Conservation (phyloP, 371 early-diverging fungal genomes). For the Synchytrium microbalum region DNA sequence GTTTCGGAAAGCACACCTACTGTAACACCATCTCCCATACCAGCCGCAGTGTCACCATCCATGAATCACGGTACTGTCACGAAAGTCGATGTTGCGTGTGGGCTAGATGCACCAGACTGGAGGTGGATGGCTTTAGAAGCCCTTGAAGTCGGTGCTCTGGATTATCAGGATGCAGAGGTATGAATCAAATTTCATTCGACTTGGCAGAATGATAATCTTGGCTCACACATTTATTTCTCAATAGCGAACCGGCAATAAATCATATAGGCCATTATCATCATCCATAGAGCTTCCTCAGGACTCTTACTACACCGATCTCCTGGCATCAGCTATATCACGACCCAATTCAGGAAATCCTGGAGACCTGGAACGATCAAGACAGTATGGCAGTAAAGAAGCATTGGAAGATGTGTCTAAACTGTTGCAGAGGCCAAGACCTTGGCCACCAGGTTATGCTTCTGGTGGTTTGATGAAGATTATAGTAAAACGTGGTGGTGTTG, state of each 20-base stretch:
- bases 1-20: too few relatives aligned
- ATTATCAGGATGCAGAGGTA: background rate
- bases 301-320: background rate
- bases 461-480: constrained; percentile 1
- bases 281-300: background rate
- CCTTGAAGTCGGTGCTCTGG: background rate
- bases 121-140: background rate
- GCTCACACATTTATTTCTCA: too few relatives aligned
- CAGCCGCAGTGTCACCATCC: background rate
- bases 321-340: background rate
- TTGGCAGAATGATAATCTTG: too few relatives aligned
- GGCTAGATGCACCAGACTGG: background rate
- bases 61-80: background rate
- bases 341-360: background rate
- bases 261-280: background rate
- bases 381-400: background rate
- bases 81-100: background rate
- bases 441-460: background rate
- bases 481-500: background rate
- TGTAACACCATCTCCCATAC: too few relatives aligned
- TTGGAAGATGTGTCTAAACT: background rate
- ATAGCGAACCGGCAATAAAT: background rate
- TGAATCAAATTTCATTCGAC: too few relatives aligned
- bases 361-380: background rate
- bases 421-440: background rate